phyloP scores from a whole-genome alignment of 2,329 filamentous ascomycete species.

The Botrytis cinerea region DNA sequence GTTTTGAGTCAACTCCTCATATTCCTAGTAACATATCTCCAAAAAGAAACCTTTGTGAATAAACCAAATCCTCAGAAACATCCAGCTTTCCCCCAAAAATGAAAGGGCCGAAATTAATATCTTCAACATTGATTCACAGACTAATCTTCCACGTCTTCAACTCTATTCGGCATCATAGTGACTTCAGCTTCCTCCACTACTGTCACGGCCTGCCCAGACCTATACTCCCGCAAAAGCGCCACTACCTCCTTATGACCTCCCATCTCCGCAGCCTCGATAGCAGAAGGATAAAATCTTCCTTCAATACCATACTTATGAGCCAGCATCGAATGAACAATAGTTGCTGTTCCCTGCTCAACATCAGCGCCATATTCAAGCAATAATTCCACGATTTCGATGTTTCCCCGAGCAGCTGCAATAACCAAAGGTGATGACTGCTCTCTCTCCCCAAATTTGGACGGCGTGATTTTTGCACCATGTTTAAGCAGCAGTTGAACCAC shows the following conservation, averaged over 20 bases:
- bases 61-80: neutral
- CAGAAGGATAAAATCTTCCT: neutral
- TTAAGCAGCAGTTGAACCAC: neutral
- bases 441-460: neutral
- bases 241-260: neutral
- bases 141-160: neutral
- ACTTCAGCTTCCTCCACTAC: neutral
- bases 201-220: no score
- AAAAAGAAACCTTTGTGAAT: neutral
- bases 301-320: neutral
- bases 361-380: neutral
- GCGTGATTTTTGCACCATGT: neutral
- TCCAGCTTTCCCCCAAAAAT: neutral
- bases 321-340: neutral
- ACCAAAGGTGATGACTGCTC: neutral
- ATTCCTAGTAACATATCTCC: neutral
- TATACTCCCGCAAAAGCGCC: neutral
- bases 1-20: no score
- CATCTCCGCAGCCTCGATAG: neutral
- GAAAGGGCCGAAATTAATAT: neutral
- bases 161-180: neutral
- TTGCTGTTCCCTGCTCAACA: neutral
- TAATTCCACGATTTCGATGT: neutral
- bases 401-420: neutral
- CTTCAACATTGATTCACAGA: no score